Conservation (phyloP, 768 basidiomycete species). For the Naganishia vaughanmartiniae region DNA sequence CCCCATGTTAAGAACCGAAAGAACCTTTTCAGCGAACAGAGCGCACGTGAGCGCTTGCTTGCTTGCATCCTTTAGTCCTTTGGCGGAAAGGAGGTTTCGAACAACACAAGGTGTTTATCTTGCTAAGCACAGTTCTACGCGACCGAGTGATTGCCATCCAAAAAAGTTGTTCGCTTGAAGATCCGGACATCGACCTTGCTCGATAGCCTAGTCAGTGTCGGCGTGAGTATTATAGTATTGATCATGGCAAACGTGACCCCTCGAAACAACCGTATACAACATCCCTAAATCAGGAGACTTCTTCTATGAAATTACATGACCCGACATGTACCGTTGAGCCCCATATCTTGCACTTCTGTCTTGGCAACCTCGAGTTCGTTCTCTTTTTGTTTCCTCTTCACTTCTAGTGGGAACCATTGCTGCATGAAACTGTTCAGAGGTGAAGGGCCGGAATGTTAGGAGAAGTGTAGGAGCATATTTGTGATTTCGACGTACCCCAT, state of each 20-base stretch:
- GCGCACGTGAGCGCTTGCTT: neutral
- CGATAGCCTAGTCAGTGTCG: neutral
- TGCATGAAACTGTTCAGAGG: slow-evolving; percentile 71
- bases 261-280: slow-evolving; percentile 10
- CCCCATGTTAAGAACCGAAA: too few species aligned
- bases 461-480: too few species aligned
- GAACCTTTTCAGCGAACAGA: too few species aligned
- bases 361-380: slow-evolving; percentile 71
- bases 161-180: neutral
- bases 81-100: slow-evolving; percentile 22
- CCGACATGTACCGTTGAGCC: slow-evolving; percentile 52
- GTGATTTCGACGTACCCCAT: slow-evolving; percentile 50
- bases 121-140: neutral
- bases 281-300: neutral
- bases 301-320: slow-evolving; percentile 12
- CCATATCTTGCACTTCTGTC: slow-evolving; percentile 68
- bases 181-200: neutral
- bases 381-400: slow-evolving; percentile 67
- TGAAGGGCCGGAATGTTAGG: slow-evolving; percentile 61
- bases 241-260: neutral
- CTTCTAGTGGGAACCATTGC: slow-evolving; percentile 86
- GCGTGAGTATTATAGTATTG: neutral
- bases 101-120: neutral
- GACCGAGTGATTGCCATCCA: neutral
- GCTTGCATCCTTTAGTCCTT: neutral